Evolutionary conservation across 148 eudicot genomes (phyloP).

Genomic region (Camellia sinensis): DNA sequence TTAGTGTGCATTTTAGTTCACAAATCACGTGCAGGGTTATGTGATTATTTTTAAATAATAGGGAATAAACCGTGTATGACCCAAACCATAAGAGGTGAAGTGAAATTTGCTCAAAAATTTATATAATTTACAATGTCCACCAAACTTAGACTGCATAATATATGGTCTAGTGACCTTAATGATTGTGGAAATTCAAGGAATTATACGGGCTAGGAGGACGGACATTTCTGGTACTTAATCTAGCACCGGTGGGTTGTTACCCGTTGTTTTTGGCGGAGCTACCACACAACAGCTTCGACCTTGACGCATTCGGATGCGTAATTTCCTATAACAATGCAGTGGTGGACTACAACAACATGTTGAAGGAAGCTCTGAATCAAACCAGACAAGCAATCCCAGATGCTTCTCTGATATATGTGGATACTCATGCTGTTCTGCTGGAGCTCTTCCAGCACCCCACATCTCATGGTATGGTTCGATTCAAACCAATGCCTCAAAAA

Average conservation of each 20-base stretch:
- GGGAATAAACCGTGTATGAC: no score
- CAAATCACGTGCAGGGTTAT: no score
- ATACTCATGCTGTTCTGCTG: slow-evolving; percentile 60
- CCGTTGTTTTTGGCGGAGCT: slow-evolving; percentile 59
- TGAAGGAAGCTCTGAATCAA: slow-evolving; percentile 43
- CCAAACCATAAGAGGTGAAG: no score
- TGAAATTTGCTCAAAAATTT: no score
- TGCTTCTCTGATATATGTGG: slow-evolving; percentile 61
- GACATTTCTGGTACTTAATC: slow-evolving; percentile 70
- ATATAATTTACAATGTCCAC: no score
- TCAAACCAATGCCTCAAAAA: not conserved
- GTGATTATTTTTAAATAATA: no score
- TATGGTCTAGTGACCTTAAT: not conserved
- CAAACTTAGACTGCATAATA: not conserved
- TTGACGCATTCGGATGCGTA: slow-evolving; percentile 66
- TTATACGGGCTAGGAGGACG: slow-evolving; percentile 62
- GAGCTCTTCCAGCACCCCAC: slow-evolving; percentile 72
- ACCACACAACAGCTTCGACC: slow-evolving; percentile 50
- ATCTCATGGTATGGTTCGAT: slow-evolving; percentile 49
- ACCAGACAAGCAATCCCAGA: slow-evolving; percentile 37
- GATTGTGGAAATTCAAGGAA: slow-evolving; percentile 40
- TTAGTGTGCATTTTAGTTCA: no score
- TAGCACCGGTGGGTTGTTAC: slow-evolving; percentile 87
- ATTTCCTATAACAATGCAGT: slow-evolving; percentile 68
- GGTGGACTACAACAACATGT: slow-evolving; percentile 59